Conservation (phyloP, 2,329 filamentous ascomycete genomes). For the Teratosphaeria epicoccoides region DNA sequence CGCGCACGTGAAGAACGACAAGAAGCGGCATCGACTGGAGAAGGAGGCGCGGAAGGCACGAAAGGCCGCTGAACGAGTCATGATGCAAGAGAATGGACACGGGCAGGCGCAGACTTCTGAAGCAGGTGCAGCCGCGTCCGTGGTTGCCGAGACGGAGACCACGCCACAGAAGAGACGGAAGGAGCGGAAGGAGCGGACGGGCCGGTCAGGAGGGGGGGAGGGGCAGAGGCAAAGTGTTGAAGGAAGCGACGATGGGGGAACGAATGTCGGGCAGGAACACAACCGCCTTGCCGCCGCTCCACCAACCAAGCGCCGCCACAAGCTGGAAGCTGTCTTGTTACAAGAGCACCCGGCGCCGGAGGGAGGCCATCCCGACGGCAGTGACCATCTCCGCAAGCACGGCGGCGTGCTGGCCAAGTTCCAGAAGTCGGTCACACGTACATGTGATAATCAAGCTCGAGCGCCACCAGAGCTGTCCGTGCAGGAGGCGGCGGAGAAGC, state of each 20-base stretch:
- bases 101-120: background rate
- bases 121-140: background rate
- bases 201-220: background rate
- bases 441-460: constrained; percentile 2
- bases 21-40: constrained; percentile 26
- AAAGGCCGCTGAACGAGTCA: constrained; percentile 13
- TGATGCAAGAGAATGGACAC: background rate
- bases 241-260: background rate
- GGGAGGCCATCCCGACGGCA: constrained; percentile 24
- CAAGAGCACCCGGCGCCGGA: background rate
- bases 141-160: too few species aligned
- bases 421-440: constrained; percentile 25
- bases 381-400: constrained; percentile 23
- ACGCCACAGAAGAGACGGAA: constrained; percentile 47
- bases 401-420: constrained; percentile 34
- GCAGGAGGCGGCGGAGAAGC: constrained; percentile 12
- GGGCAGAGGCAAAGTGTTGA: background rate
- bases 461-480: background rate
- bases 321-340: constrained; percentile 25
- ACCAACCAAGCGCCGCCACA: constrained; percentile 41
- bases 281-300: background rate
- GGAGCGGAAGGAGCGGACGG: constrained; percentile 30
- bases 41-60: constrained; percentile 23
- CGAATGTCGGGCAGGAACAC: background rate
- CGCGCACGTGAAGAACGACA: constrained; percentile 19